Evolutionary conservation across 2,329 filamentous ascomycete genomes (phyloP), one percentile per base, ranked within the genome.

Genomic region (Setomelanomma holmii): DNA sequence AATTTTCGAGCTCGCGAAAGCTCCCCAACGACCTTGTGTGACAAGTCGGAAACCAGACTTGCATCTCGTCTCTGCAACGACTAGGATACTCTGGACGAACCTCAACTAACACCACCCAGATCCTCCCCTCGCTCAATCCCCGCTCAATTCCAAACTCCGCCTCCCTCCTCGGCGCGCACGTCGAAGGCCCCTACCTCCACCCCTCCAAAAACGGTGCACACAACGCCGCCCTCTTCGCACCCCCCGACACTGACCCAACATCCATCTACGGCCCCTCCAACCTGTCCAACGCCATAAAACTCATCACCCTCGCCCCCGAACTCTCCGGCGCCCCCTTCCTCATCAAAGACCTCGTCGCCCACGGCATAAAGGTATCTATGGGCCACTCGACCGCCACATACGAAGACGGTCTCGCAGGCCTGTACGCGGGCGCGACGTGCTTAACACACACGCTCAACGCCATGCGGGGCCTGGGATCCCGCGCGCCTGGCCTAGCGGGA

Each of bases 401-500:
- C 60, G 65, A 75, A 10, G 62, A 80, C 39, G 82, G 81, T 4
- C 58, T 80, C 2, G 51, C 66, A 11, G 82, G 78, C 4, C 61
- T 83, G 8, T 52, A 68, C 24, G 77, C 78, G 21, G 83, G 82
- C 19, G 82, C 82, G 23, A 81, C 73, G 34, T 75, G 78, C 36
- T 66, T 85, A 1, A 85, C 83, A 0, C 82, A 85, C 61, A 79
- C 79, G 0, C 75, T 84, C 38, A 84, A 85, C 59, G 81, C 80
- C 38, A 84, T 84, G 82, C 71, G 77, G 24, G 72, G 78, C 2
- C 69, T 83, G 3, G 72, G 78, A 48, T 81, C 82, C 40, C 76
- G 82, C 24, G 75, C 78, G 23, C 82, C 82, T 3, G 81, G 82
- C 1, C 71, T 84, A 14, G 75, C 79, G 24, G 82, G 82, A 21